phyloP scores from a whole-genome alignment of 768 basidiomycete genomes.

The Suillus sp. region DNA sequence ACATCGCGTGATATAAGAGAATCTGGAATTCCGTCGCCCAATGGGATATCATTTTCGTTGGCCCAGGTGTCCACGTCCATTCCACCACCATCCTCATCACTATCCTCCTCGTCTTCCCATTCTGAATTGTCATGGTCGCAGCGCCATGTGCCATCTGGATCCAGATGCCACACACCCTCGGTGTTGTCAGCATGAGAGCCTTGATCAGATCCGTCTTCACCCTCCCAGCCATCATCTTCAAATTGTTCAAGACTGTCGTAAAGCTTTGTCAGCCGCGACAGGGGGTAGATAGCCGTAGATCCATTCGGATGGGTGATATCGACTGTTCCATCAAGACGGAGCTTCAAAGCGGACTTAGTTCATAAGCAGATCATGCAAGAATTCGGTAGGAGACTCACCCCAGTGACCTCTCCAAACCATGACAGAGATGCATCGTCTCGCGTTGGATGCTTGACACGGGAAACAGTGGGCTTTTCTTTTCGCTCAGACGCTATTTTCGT shows the following conservation, averaged over 20 bases:
- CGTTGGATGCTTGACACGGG: slow-evolving; percentile 44
- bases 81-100: slow-evolving; percentile 34
- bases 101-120: slow-evolving; percentile 19
- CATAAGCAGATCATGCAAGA: slow-evolving; percentile 11
- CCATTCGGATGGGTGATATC: slow-evolving; percentile 72
- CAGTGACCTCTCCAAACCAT: slow-evolving; percentile 90
- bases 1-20: slow-evolving; percentile 18
- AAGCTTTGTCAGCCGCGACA: slow-evolving; percentile 72
- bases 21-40: slow-evolving; percentile 23
- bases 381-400: slow-evolving; percentile 44
- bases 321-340: slow-evolving; percentile 73
- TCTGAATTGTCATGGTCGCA: slow-evolving; percentile 38
- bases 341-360: slow-evolving; percentile 40
- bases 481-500: slow-evolving; percentile 52
- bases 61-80: slow-evolving; percentile 41
- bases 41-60: slow-evolving; percentile 25
- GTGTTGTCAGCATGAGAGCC: slow-evolving; percentile 45
- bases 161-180: slow-evolving; percentile 45
- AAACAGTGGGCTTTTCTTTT: slow-evolving; percentile 41
- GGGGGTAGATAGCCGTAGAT: slow-evolving; percentile 48
- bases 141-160: slow-evolving; percentile 40
- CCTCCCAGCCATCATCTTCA: slow-evolving; percentile 67
- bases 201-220: slow-evolving; percentile 37
- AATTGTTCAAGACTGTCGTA: slow-evolving; percentile 83
- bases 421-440: slow-evolving; percentile 45